Evolutionary conservation across 2,329 filamentous ascomycete genomes (phyloP), one percentile per base, ranked within the genome.

Genomic region (Cladophialophora immunda): DNA sequence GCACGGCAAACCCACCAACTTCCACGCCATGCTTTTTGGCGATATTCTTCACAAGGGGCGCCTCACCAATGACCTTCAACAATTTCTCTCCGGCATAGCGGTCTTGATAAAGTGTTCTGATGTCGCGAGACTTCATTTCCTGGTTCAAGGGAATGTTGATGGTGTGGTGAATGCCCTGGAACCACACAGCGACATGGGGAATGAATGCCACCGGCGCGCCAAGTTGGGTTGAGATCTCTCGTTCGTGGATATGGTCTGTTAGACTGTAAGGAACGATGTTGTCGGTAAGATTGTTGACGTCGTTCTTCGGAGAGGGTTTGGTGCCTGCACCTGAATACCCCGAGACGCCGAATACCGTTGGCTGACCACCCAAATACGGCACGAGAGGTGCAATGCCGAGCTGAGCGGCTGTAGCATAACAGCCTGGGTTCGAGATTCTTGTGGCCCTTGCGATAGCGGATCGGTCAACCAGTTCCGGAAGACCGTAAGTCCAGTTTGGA

Each of bases 251-350:
- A 81, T 98, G 95, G 73, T 93, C 94, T 36, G 93, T 97, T 80
- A 97, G 81, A 73, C 90, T 93, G 84, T 97, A 98, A 0, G 94
- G 90, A 62, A 97, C 91, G 67, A 98, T 83, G 81, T 97, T 97
- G 83, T 96, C 89, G 62, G 86, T 90, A 29, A 99, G 87, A 72
- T 91, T 85, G 36, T 91, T 84, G 52, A 96, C 87, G 76, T 98
- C 92, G 82, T 98, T 99, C 87, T 97, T 98, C 22, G 93, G 90
- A 71, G 89, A 92, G 0, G 93, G 93, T 84, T 97, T 97, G 55
- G 94, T 97, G 73, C 95, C 95, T 9, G 95, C 95, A 45, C 95
- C 95, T 0, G 92, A 96, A 82, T 97, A 98, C 27, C 94, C 94
- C 2, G 92, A 95, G 6, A 97, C 91, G 78, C 94, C 94, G 75